Conservation (phyloP, 257 asterid species). For the Verbena officinalis region DNA sequence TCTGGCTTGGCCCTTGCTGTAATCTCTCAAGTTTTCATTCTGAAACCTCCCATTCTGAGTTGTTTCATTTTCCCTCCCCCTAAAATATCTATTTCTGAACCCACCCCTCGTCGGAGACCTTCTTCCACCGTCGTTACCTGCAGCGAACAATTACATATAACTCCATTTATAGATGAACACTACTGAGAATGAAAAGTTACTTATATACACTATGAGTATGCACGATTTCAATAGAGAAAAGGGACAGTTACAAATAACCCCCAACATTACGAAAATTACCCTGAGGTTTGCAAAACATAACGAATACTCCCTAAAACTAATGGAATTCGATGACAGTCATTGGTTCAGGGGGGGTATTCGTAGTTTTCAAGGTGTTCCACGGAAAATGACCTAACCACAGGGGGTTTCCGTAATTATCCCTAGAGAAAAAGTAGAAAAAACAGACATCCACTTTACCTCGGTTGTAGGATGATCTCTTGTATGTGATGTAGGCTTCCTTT, state of each 20-base stretch:
- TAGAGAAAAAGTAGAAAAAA: neutral
- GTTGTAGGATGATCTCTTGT: constrained; percentile 36
- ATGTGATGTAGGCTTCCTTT: constrained; percentile 41
- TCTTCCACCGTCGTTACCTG: constrained; percentile 35
- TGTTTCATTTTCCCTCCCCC: constrained; percentile 29
- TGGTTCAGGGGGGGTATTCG: too few species aligned
- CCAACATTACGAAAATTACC: too few species aligned
- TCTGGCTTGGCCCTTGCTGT: neutral
- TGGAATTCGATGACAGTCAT: too few species aligned
- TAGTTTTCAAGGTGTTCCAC: too few species aligned
- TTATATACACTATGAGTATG: too few species aligned
- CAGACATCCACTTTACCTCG: constrained; percentile 34
- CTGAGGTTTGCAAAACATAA: too few species aligned
- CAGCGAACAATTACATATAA: neutral
- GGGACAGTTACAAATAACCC: too few species aligned
- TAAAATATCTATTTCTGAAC: constrained; percentile 13
- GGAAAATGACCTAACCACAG: too few species aligned
- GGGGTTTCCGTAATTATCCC: too few species aligned
- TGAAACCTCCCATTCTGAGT: constrained; percentile 5
- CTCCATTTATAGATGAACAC: neutral
- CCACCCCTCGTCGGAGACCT: constrained; percentile 40
- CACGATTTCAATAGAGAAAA: too few species aligned
- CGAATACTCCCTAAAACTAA: too few species aligned
- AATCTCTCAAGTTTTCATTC: neutral
- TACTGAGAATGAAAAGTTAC: neutral